A percentile compares a stretch with the other conserved stretches of the same genome.
phyloP scores from a whole-genome alignment of 2,329 filamentous ascomycete genomes.

The Pseudocercospora pini-densiflorae region DNA sequence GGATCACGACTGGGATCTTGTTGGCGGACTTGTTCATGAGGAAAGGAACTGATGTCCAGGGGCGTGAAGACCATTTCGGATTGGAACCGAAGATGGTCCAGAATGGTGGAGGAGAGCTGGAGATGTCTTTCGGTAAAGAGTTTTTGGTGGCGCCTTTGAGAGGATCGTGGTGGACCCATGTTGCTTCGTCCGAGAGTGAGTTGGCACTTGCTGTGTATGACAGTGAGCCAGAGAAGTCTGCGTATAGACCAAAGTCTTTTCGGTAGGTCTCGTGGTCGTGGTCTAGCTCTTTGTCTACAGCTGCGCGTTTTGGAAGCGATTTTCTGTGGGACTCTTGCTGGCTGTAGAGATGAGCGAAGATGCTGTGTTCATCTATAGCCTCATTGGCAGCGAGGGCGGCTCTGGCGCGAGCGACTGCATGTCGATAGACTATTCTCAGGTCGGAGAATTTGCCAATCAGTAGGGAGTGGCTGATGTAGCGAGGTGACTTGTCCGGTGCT shows the following conservation, averaged over 20 bases:
- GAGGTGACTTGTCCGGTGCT: conserved; percentile 12
- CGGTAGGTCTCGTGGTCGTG: conserved; percentile 3
- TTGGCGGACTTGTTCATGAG: conserved; percentile 11
- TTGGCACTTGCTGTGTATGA: neutral
- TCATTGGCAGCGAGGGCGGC: neutral
- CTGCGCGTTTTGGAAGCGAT: neutral
- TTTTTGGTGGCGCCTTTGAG: neutral
- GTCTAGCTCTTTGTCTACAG: neutral
- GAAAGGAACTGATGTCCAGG: conserved; percentile 20
- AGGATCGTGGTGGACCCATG: conserved; percentile 1
- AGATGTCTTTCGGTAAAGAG: conserved; percentile 19
- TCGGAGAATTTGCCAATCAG: conserved; percentile 16
- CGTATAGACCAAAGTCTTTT: neutral
- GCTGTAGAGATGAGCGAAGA: conserved; percentile 16
- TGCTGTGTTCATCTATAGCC: conserved; percentile 14
- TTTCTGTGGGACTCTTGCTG: conserved; percentile 8
- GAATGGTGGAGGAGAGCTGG: conserved; percentile 20
- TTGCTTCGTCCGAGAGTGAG: neutral
- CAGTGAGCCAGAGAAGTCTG: neutral
- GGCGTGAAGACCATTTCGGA: neutral
- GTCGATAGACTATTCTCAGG: conserved; percentile 12
- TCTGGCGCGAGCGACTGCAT: conserved; percentile 11
- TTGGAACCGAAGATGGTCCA: conserved; percentile 15
- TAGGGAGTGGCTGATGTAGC: conserved; percentile 18
- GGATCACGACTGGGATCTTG: conserved; percentile 19